phyloP scores from a whole-genome alignment of 192 early-diverging fungal species.

The Rhizophagus clarus region DNA sequence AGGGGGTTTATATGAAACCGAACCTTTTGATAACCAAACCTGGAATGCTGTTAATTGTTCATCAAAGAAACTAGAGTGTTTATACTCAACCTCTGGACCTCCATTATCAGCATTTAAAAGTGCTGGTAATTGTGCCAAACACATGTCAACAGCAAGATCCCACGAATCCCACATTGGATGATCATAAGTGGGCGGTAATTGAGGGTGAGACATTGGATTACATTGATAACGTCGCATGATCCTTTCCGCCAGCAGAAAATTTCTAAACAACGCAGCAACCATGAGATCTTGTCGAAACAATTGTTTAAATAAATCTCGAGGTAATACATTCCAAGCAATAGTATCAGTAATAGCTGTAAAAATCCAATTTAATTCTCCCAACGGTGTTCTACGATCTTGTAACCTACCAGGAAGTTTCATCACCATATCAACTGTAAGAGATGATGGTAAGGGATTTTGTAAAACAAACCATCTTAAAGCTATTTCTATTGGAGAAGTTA shows the following conservation, averaged over 20 bases:
- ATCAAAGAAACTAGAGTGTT: conserved; percentile 87
- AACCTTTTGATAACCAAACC: conserved; percentile 88
- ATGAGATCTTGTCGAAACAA: conserved; percentile 94
- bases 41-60: conserved; percentile 98
- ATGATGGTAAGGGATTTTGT: conserved; percentile 74
- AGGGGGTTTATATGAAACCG: conserved; percentile 78
- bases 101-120: conserved; percentile 56
- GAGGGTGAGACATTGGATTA: conserved; percentile 86
- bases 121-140: conserved; percentile 85
- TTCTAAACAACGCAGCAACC: conserved; percentile 92
- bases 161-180: conserved; percentile 96
- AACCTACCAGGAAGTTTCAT: conserved; percentile 81
- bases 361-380: conserved; percentile 99
- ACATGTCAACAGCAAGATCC: conserved; percentile 94
- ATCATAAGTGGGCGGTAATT: conserved; percentile 86
- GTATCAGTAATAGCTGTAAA: conserved; percentile 98
- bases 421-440: conserved; percentile 87
- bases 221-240: conserved; percentile 95
- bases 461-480: conserved; percentile 90
- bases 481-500: conserved; percentile 95
- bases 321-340: conserved; percentile 95
- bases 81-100: conserved; percentile 60
- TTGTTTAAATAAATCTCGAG: conserved; percentile 85
- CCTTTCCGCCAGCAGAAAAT: conserved; percentile 93
- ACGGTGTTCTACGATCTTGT: conserved; percentile 88